Evolutionary conservation across 2,329 filamentous ascomycete genomes (phyloP).

Genomic region (Colletotrichum salicis): DNA sequence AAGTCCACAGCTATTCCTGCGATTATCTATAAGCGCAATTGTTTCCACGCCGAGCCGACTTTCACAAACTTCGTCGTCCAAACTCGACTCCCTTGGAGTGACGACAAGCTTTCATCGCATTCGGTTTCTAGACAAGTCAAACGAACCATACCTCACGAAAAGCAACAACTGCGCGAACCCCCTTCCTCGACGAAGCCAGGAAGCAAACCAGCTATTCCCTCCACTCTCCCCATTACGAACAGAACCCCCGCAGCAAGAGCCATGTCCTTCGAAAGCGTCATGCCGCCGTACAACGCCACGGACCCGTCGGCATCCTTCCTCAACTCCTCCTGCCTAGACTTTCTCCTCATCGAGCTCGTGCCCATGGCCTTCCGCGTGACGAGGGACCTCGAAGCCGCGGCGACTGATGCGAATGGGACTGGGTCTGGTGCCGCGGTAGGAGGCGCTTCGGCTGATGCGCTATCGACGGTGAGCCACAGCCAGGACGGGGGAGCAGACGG

Average conservation of each 20-base stretch:
- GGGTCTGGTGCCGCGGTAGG: constrained; percentile 55
- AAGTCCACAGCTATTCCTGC: not conserved
- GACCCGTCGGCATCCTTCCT: constrained; percentile 83
- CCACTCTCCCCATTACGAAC: not conserved
- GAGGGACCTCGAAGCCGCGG: constrained; percentile 71
- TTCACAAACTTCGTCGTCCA: not conserved
- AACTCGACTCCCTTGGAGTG: not conserved
- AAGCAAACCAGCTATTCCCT: not conserved
- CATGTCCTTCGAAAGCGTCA: constrained; percentile 80
- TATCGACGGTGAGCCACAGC: constrained; percentile 19
- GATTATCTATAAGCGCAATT: not conserved
- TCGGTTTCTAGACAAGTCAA: not conserved
- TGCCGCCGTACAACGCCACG: constrained; percentile 75
- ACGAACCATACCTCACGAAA: not conserved
- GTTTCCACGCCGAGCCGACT: not conserved
- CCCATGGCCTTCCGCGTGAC: constrained; percentile 91
- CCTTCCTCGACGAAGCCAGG: not conserved
- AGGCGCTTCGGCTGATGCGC: constrained; percentile 30
- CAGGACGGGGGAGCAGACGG: constrained; percentile 23
- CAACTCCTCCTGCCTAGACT: constrained; percentile 87
- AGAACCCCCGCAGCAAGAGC: not conserved
- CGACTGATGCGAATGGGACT: constrained; percentile 45
- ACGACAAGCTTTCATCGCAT: not conserved
- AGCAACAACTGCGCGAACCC: not conserved
- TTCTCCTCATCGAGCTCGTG: constrained; percentile 95